A percentile compares a stretch with the other conserved stretches of the same genome.
Evolutionary conservation across 139 green algal genomes (phyloP).

Genomic region (Chloropicon primus): DNA sequence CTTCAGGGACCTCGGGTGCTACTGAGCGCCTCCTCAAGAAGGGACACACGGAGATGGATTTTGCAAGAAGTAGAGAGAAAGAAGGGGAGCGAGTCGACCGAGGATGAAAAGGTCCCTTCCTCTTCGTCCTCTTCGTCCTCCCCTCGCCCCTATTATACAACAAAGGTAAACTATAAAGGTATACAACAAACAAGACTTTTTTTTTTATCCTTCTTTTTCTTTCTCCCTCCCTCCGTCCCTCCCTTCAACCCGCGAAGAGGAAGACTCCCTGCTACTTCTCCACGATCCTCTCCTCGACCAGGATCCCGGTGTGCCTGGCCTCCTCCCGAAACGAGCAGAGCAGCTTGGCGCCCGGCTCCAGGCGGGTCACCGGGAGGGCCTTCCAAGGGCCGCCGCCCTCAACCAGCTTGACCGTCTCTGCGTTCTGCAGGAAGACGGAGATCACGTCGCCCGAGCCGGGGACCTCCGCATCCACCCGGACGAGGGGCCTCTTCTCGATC

Average conservation of each 20-base stretch:
- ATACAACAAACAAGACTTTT: background rate
- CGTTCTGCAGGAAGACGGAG: constrained; percentile 59
- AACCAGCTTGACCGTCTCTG: constrained; percentile 79
- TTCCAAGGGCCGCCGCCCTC: constrained; percentile 15
- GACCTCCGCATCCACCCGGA: constrained; percentile 12
- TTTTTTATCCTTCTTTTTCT: background rate
- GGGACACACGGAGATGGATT: too few species aligned
- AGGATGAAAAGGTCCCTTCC: too few species aligned
- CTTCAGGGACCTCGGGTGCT: background rate
- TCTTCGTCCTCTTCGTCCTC: too few species aligned
- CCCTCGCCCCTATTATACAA: too few species aligned
- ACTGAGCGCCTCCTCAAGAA: too few species aligned
- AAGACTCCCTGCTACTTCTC: constrained; percentile 44
- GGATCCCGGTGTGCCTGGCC: constrained; percentile 67
- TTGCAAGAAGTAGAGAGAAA: too few species aligned
- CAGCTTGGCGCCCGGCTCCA: constrained; percentile 2
- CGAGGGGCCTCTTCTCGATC: constrained; percentile 55
- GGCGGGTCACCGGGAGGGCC: constrained; percentile 14
- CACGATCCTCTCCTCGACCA: constrained; percentile 53
- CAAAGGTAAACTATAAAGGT: too few species aligned
- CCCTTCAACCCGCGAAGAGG: too few species aligned
- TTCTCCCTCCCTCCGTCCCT: background rate
- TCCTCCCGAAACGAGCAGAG: constrained; percentile 35
- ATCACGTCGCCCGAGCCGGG: background rate
- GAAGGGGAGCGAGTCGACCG: too few species aligned